Conservation (phyloP, 2,329 filamentous ascomycete species). For the Epichloe amarillans region DNA sequence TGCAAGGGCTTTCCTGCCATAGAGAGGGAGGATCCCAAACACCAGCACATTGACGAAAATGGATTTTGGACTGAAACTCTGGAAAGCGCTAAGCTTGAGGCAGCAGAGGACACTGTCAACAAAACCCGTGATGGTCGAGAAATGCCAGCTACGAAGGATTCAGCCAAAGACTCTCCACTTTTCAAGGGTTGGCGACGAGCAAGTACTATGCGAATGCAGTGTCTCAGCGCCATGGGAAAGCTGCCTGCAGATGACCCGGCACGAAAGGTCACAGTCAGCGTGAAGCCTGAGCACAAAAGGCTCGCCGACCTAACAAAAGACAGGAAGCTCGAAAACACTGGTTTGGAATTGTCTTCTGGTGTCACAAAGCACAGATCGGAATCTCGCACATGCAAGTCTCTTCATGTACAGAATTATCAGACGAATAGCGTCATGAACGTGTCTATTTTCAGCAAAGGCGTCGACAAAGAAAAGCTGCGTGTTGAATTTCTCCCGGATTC, state of each 20-base stretch:
- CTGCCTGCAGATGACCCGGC: constrained; percentile 31
- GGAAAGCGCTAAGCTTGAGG: constrained; percentile 16
- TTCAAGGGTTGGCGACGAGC: constrained; percentile 24
- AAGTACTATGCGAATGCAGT: constrained; percentile 32
- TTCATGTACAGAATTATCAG: constrained; percentile 24
- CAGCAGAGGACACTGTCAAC: constrained; percentile 8
- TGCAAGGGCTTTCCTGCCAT: constrained; percentile 19
- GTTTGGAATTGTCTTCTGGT: too few relatives aligned
- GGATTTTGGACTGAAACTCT: constrained; percentile 34
- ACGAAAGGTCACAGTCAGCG: constrained; percentile 29
- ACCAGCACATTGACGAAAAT: constrained; percentile 24
- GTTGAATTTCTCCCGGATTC: constrained; percentile 19
- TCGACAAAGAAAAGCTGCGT: constrained; percentile 26
- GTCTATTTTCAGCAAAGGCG: constrained; percentile 29
- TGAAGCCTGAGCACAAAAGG: constrained; percentile 19
- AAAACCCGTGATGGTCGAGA: constrained; percentile 9
- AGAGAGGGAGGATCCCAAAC: constrained; percentile 19
- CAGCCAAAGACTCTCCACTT: background rate
- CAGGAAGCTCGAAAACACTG: background rate
- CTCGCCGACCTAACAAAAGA: constrained; percentile 11
- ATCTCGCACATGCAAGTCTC: background rate
- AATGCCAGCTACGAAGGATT: background rate
- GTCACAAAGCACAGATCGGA: too few relatives aligned
- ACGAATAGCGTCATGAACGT: constrained; percentile 21
- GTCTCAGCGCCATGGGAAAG: constrained; percentile 30